A percentile compares a stretch with the other conserved stretches of the same genome.
Conservation (phyloP, 2,329 filamentous ascomycete species). For the Fusarium floridanum region DNA sequence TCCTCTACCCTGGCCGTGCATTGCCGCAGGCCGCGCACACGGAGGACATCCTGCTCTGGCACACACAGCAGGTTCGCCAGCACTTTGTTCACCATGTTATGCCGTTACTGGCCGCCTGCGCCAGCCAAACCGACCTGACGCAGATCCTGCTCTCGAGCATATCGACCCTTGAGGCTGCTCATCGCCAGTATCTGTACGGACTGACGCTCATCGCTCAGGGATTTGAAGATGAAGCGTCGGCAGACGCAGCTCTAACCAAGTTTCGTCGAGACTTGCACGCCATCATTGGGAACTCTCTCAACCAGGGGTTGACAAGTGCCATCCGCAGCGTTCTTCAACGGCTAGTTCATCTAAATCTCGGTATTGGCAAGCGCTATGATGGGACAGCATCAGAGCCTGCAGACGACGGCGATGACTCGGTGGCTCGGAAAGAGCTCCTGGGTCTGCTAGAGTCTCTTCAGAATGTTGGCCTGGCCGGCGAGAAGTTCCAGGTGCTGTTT, state of each 20-base stretch:
- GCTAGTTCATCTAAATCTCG: slow-evolving; percentile 65
- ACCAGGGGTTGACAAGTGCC: slow-evolving; percentile 64
- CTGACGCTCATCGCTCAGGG: slow-evolving; percentile 65
- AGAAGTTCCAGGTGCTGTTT: slow-evolving; percentile 77
- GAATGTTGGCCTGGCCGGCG: slow-evolving; percentile 76
- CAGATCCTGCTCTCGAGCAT: slow-evolving; percentile 66
- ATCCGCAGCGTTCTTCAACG: slow-evolving; percentile 67
- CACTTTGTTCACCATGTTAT: slow-evolving; percentile 73
- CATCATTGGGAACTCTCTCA: slow-evolving; percentile 73
- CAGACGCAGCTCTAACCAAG: slow-evolving; percentile 57
- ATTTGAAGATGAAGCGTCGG: slow-evolving; percentile 55
- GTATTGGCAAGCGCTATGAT: slow-evolving; percentile 39
- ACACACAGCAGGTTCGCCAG: slow-evolving; percentile 70
- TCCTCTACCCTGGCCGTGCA: slow-evolving; percentile 61
- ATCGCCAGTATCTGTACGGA: slow-evolving; percentile 69
- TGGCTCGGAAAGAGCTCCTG: slow-evolving; percentile 65
- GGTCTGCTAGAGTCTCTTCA: slow-evolving; percentile 70
- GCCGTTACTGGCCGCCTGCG: slow-evolving; percentile 65
- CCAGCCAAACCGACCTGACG: slow-evolving; percentile 55
- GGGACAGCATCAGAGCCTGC: slow-evolving; percentile 28
- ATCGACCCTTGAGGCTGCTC: slow-evolving; percentile 69
- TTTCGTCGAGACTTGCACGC: slow-evolving; percentile 74
- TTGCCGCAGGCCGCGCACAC: slow-evolving; percentile 65
- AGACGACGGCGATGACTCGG: slow-evolving; percentile 49
- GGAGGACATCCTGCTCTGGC: slow-evolving; percentile 71